Conservation (phyloP, 2,329 filamentous ascomycete species). For the Scytalidium sp. region DNA sequence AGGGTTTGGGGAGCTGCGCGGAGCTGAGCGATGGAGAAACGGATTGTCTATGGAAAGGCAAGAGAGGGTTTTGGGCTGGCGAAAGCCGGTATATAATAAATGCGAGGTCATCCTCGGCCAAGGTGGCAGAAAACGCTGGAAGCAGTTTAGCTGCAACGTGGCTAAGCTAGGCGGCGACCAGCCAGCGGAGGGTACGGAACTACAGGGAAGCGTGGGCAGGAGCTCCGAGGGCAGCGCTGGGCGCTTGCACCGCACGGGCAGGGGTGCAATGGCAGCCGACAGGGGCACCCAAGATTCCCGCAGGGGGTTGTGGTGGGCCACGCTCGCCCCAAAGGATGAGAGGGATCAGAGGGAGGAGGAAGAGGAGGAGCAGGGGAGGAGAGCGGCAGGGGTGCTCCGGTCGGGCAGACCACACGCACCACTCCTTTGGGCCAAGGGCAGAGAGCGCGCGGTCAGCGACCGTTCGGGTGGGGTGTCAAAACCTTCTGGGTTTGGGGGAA, state of each 20-base stretch:
- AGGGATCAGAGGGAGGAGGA: no score
- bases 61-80: conserved; percentile 7
- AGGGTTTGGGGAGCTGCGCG: not conserved
- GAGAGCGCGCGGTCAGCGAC: no score
- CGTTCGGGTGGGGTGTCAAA: not conserved
- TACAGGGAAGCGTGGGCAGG: not conserved
- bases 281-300: not conserved
- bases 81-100: conserved; percentile 3
- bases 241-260: not conserved
- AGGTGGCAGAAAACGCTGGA: not conserved
- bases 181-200: not conserved
- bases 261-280: not conserved
- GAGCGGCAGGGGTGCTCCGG: no score
- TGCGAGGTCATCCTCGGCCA: not conserved
- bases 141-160: not conserved
- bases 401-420: no score
- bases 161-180: not conserved
- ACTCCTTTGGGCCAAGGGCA: no score
- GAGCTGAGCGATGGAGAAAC: not conserved
- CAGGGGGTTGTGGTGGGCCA: not conserved
- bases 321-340: no score
- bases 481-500: not conserved
- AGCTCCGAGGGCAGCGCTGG: not conserved
- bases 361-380: no score
- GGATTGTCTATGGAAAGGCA: conserved; percentile 4